These are phyloP conservation scores for Dothidotthia symphoricarpi DNA, from an alignment of 2,329 filamentous ascomycete species.

Conservation along the genomic window DNA sequence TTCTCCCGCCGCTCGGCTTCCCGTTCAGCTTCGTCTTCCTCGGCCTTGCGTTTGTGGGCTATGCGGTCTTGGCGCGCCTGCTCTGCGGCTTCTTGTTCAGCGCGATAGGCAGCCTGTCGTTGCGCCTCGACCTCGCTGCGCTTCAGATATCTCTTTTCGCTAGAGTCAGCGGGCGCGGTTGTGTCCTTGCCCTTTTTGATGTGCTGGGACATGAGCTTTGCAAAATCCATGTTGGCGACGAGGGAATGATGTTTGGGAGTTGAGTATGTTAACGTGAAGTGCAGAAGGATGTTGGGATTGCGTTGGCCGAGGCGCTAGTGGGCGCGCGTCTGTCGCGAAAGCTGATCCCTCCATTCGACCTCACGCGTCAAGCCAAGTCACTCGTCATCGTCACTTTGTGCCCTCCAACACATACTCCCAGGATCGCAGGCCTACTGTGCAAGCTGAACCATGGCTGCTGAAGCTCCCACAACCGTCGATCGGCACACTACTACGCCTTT, in stretches of 20 bases:
- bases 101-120: conserved; percentile 74
- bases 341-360: conserved; percentile 2
- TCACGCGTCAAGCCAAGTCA: background rate
- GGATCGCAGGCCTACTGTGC: too few relatives aligned
- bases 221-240: conserved; percentile 76
- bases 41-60: conserved; percentile 79
- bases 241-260: too few relatives aligned
- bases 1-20: conserved; percentile 75
- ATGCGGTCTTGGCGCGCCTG: conserved; percentile 67
- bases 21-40: conserved; percentile 77
- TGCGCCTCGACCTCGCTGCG: conserved; percentile 83
- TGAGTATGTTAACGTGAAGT: too few relatives aligned
- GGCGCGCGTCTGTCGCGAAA: conserved; percentile 4
- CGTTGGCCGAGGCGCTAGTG: conserved; percentile 18
- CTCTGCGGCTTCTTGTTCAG: conserved; percentile 75
- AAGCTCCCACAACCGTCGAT: conserved; percentile 51
- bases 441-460: conserved; percentile 31
- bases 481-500: conserved; percentile 75
- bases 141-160: conserved; percentile 69
- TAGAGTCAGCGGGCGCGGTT: conserved; percentile 33
- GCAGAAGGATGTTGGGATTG: background rate
- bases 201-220: conserved; percentile 86
- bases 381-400: conserved; percentile 4
- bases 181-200: conserved; percentile 74
- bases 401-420: background rate